Evolutionary conservation across 495 filamentous ascomycete genomes (phyloP), one percentile per base, ranked within the genome.

Genomic region (Xylaria telfairii): DNA sequence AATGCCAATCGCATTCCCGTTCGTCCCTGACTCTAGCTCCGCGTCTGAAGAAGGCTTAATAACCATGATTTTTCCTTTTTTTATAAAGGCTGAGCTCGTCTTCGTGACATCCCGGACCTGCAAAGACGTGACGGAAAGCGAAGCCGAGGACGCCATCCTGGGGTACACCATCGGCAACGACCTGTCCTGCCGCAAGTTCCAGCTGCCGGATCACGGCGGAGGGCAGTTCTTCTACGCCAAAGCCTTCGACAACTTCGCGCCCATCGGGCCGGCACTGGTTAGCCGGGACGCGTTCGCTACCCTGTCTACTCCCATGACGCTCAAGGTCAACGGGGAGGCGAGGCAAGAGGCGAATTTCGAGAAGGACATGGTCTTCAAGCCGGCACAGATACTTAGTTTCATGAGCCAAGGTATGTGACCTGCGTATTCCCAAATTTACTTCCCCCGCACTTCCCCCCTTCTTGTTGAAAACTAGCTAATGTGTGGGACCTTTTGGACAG

Each of bases 81-180:
- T n/a, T n/a, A n/a, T n/a, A 42, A 49, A 80, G 78, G 78, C 73
- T n/a, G 78, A 81, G 67, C 71, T 81, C 4, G 72, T 76, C 64
- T 75, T 86, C 63, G 77, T 86, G 17, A 82, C 79, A 24, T 75
- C 77, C 13, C 68, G 73, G 64, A 77, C 81, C 65, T 75, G 73
- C 57, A 79, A 79, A 51, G 75, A 84, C 69, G 61, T 84, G 26
- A 68, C 71, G 2, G 71, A 72, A 8, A 73, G 77, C 24, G 64
- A 81, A 62, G 80, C 79, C 15, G 56, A 64, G 2, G 67, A 67
- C 46, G 82, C 83, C 73, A 79, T 86, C 67, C 77, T 84, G 13
- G 84, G 81, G 57, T 86, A 86, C 72, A 84, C 84, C 0, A 71
- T 79, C 47, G 83, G 83, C 69, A 85, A 85, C 76, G 84, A 86